phyloP scores from a whole-genome alignment of 2,329 filamentous ascomycete genomes.

The Hymenoscyphus occultus region DNA sequence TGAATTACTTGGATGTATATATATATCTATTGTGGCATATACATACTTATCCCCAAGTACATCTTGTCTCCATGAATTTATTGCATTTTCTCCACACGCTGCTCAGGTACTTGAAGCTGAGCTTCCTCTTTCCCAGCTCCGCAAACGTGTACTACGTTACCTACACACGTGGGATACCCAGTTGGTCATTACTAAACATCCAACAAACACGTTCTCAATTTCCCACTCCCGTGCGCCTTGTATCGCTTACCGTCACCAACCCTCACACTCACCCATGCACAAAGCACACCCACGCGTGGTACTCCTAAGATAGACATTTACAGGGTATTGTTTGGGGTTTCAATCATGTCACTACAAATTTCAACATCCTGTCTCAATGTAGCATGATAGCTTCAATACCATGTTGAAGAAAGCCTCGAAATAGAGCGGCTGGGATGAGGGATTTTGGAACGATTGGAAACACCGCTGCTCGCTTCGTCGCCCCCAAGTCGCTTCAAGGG shows the following conservation, averaged over 20 bases:
- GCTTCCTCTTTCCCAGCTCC: background rate
- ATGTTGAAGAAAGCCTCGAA: background rate
- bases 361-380: background rate
- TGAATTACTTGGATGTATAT: background rate
- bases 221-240: background rate
- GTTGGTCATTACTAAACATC: background rate
- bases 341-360: background rate
- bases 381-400: background rate
- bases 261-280: background rate
- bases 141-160: conserved; percentile 1
- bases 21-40: background rate
- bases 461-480: background rate
- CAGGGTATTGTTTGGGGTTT: background rate
- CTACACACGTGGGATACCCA: background rate
- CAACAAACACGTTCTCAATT: background rate
- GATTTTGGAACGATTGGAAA: background rate
- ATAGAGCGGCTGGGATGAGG: background rate
- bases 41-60: background rate
- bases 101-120: too few species aligned
- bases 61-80: background rate
- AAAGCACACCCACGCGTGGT: background rate
- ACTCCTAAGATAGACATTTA: conserved; percentile 10
- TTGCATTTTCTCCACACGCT: too few species aligned
- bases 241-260: background rate
- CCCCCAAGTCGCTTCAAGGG: background rate